Base-by-base conservation (phyloP, 306 rosid genomes). In the Hylodesmum podocarpum region DNA sequence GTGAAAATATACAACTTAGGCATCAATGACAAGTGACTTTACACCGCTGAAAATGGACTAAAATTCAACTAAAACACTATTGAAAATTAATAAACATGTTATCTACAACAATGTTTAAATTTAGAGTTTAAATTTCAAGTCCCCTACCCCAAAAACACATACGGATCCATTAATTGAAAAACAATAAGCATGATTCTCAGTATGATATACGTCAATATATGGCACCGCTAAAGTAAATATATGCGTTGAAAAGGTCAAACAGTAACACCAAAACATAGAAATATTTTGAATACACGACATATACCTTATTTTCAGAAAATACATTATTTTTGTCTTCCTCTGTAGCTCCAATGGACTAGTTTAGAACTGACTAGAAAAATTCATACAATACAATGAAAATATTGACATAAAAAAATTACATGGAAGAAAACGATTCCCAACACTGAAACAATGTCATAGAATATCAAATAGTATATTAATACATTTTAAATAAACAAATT, bases 371-470 rank as follows among this genome's bases (percentile, higher is more conserved):
- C 29, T 7, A 34, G 11, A 41, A 3, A 8, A 57, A 57, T 73
- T 11, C 44, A 74, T n/a, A 29, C 53, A 63, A 65, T 33, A 71
- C 55, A 41, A 28, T 19, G 28, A n/a, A 43, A 53, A 75, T 67
- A 61, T 39, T 19, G 46, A 19, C 58, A 27, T 10, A 63, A 37
- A 65, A 46, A 47, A 36, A 67, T 37, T 29, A 70, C 50, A 39
- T n/a, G 15, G 13, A 19, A 29, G 70, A 50, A 69, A 75, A 54
- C n/a, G 28, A 82, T 77, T 76, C 75, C 43, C 58, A 64, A 44
- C 37, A 46, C 40, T 25, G 61, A 55, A 78, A 51, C 66, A 77
- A 43, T 54, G 33, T 66, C 47, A 37, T 34, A 12, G 34, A 36
- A 74, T 55, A 44, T 39, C 16, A 13, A 79, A 61, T 59, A 34